Evolutionary conservation across 1,284 basidiomycete genomes (phyloP).

Genomic region (Cutaneotrichosporon dermatis): DNA sequence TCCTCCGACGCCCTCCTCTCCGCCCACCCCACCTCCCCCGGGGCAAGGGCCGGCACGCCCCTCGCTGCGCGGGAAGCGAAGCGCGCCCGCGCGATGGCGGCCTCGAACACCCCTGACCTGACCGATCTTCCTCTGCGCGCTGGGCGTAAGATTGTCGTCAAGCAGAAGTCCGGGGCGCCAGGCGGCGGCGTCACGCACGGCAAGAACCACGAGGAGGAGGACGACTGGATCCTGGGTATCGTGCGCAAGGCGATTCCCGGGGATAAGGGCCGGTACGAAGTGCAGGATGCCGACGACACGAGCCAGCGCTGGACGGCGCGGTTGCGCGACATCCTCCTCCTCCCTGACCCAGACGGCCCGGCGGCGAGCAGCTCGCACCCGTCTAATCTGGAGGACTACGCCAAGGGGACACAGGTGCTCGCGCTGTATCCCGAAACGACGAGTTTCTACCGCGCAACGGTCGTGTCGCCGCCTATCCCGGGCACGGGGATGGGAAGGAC

Average conservation of each 20-base stretch:
- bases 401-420: conserved; percentile 46
- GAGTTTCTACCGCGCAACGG: conserved; percentile 51
- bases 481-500: conserved; percentile 31
- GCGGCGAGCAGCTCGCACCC: conserved; percentile 44
- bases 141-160: conserved; percentile 49
- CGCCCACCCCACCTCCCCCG: conserved; percentile 20
- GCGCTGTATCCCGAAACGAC: conserved; percentile 55
- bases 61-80: conserved; percentile 5
- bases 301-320: conserved; percentile 48
- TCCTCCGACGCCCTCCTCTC: conserved; percentile 11
- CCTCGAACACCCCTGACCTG: conserved; percentile 23
- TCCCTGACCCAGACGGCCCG: conserved; percentile 47
- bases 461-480: conserved; percentile 39
- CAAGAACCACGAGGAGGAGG: conserved; percentile 23
- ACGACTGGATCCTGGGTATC: conserved; percentile 50
- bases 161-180: conserved; percentile 14
- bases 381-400: conserved; percentile 41
- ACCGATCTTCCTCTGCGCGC: conserved; percentile 45
- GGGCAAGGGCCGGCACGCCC: conserved; percentile 7
- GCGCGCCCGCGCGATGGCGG: conserved; percentile 4
- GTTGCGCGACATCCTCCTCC: conserved; percentile 49
- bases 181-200: conserved; percentile 9
- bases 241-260: conserved; percentile 43
- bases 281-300: conserved; percentile 43
- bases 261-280: conserved; percentile 47